Base-by-base conservation (phyloP, 2,329 filamentous ascomycete species). In the Hypocrella siamensis region DNA sequence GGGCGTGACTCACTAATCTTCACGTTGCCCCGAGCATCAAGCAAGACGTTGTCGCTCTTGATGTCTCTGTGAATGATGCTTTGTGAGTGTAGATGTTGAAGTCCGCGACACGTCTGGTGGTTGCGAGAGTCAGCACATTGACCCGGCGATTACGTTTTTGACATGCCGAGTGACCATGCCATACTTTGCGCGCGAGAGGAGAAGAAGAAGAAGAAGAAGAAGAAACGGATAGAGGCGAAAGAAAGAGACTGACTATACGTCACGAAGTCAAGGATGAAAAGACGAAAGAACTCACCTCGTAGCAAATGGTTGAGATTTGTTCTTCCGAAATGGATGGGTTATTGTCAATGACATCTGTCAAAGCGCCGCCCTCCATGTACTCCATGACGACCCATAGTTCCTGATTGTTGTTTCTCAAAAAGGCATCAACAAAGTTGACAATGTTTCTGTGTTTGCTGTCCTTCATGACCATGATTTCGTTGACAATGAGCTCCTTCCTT, bases 341-440 rank as follows among this genome's bases (percentile, higher is more conserved):
- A 61, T 96, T 94, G 58, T 98, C 90, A 57, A 98, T 98, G 38
- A 98, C 85, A 63, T 98, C 90, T 2, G 90, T 98, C 54, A 98
- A 62, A 39, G 90, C 83, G 60, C 90, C 90, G 46, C 90, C 90
- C 60, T 98, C 90, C 90, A 98, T 98, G 49, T 86, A 98, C 61
- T 98, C 90, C 90, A 98, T 93, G 32, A 98, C 88, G 9, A 98
- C 85, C 90, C 90, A 98, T n/a, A 98, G 70, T 54, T 98, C 90
- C 33, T 81, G 73, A 47, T 82, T 85, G 55, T 90, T 88, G 54
- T 94, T 93, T 48, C 90, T 82, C 49, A 98, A 61, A 65, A 96
- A 98, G 4, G 88, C 86, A 46, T 98, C 90, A 21, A 98, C 63
- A 61, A 93, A 98, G 60, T 98, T 98, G 57, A 98, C 90, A 63